Evolutionary conservation across 495 filamentous ascomycete genomes (phyloP).

Genomic region (Annulohypoxylon stygium): DNA sequence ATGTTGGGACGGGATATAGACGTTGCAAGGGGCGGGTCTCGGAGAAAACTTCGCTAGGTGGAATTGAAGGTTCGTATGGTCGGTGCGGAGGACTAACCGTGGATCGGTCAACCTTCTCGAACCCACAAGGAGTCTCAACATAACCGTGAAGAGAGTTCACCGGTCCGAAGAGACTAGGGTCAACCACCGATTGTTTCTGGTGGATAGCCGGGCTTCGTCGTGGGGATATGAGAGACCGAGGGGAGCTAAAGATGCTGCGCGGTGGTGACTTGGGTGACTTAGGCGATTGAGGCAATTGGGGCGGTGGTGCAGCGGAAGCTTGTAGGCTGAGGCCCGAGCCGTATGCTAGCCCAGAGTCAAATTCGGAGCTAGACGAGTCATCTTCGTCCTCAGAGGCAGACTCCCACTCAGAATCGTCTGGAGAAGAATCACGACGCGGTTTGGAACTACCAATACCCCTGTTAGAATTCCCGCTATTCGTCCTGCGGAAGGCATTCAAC

Average conservation of each 20-base stretch:
- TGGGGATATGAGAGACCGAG: conserved; percentile 43
- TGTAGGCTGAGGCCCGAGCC: conserved; percentile 52
- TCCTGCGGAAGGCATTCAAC: conserved; percentile 53
- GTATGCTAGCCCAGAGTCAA: conserved; percentile 62
- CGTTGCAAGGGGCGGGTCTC: conserved; percentile 52
- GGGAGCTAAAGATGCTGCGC: conserved; percentile 19
- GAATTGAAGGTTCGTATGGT: conserved; percentile 38
- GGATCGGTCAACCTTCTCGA: conserved; percentile 53
- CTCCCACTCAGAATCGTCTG: conserved; percentile 61
- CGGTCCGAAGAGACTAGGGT: conserved; percentile 66
- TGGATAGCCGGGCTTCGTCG: conserved; percentile 43
- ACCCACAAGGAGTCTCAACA: conserved; percentile 66
- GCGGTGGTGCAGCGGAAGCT: conserved; percentile 21
- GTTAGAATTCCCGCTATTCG: conserved; percentile 49
- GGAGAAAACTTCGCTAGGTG: conserved; percentile 46
- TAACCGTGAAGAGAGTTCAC: conserved; percentile 65
- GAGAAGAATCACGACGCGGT: conserved; percentile 48
- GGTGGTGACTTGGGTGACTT: conserved; percentile 28
- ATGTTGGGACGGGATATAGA: conserved; percentile 67
- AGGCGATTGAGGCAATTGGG: conserved; percentile 31
- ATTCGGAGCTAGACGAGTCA: conserved; percentile 53
- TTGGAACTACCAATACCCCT: conserved; percentile 58
- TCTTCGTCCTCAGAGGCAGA: conserved; percentile 59
- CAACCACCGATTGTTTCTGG: conserved; percentile 63
- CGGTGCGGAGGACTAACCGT: conserved; percentile 24